phyloP scores from a whole-genome alignment of 139 green algal species.

The Spirogloea muscicola region DNA sequence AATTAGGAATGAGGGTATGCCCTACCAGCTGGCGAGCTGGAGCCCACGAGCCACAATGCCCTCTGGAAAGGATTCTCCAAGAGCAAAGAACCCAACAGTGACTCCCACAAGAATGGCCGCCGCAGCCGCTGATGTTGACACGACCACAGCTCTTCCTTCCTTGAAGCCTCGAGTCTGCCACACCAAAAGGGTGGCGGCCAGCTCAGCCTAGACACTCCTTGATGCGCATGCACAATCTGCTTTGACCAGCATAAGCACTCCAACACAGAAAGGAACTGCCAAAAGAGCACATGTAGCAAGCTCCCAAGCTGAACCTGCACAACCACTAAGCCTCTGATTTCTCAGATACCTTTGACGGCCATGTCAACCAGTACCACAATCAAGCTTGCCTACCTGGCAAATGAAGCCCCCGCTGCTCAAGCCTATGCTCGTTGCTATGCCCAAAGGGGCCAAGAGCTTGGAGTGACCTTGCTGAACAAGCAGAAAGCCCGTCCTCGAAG shows the following conservation, averaged over 20 bases:
- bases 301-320: not conserved
- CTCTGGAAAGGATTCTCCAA: constrained; percentile 72
- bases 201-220: not conserved
- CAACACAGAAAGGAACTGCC: not conserved
- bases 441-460: constrained; percentile 55
- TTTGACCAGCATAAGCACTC: not conserved
- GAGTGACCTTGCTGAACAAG: constrained; percentile 47
- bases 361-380: too few species aligned
- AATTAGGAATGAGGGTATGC: too few species aligned
- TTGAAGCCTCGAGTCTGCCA: constrained; percentile 71
- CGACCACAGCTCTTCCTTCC: constrained; percentile 64
- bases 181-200: not conserved
- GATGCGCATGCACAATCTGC: not conserved
- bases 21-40: too few species aligned
- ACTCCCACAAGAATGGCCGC: constrained; percentile 70
- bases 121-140: constrained; percentile 78
- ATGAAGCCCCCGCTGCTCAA: constrained; percentile 69
- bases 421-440: constrained; percentile 56
- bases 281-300: not conserved
- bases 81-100: constrained; percentile 63
- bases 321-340: not conserved
- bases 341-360: too few species aligned
- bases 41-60: too few species aligned
- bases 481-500: constrained; percentile 60
- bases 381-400: constrained; percentile 59